A percentile compares a stretch with the other conserved stretches of the same genome.
These are phyloP conservation scores for Gossypium longicalyx DNA, from an alignment of 345 rosid genomes.

Conservation along the genomic window DNA sequence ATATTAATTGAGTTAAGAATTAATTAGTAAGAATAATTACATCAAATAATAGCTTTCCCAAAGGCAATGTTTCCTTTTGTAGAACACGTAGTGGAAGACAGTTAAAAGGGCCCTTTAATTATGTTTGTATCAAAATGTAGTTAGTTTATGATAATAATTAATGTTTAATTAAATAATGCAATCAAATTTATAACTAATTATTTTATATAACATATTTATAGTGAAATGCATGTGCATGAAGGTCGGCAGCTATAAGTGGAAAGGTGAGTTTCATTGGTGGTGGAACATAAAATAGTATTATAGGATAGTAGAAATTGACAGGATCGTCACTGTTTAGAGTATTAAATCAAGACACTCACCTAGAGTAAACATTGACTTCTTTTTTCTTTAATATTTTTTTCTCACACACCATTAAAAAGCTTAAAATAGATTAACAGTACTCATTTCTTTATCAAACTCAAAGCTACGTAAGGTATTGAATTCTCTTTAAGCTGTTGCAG, in stretches of 20 bases:
- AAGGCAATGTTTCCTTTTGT: neutral
- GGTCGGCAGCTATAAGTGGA: neutral
- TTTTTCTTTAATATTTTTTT: too few relatives aligned
- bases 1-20: too few relatives aligned
- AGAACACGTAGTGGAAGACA: neutral
- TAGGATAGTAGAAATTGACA: neutral
- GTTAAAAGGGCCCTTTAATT: neutral
- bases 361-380: neutral
- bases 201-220: neutral
- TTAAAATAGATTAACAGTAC: too few relatives aligned
- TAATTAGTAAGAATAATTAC: too few relatives aligned
- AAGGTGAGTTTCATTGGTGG: too few relatives aligned
- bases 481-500: constrained; percentile 31
- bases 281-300: too few relatives aligned
- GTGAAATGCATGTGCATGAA: neutral
- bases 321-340: neutral
- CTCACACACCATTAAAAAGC: too few relatives aligned
- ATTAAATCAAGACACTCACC: neutral
- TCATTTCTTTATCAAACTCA: neutral
- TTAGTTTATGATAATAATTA: neutral
- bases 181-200: neutral
- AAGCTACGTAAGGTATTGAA: neutral
- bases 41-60: neutral
- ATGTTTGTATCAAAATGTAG: neutral
- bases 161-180: neutral